Evolutionary conservation across 768 basidiomycete genomes (phyloP), one percentile per base, ranked within the genome.

Genomic region (Glaciozyma antarctica): DNA sequence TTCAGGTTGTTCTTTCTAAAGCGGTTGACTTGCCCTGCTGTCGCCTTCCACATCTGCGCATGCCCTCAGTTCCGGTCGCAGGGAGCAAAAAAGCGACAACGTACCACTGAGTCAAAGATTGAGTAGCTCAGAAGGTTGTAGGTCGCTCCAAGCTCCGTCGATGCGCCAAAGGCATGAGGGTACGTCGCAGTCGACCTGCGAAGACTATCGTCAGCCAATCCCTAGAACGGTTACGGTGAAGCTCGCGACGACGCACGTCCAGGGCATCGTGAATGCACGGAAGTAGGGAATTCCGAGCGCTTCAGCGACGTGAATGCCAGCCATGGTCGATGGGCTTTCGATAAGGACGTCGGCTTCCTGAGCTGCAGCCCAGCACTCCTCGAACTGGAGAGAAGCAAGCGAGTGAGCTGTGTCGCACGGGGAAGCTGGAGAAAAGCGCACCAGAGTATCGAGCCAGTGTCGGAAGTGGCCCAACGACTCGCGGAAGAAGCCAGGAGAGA

Each of bases 91-190:
- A 12, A 16, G 10, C 1, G n/a, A 58, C 88, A 82, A 93, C 93
- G 97, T 77, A 97, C 94, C 30, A 92, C 86, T 79, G 92, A 90
- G 73, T 94, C 94, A 74, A 95, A 97, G 84, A 95, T 86, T 58
- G 93, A 89, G 74, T 91, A 93, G 9, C 41, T 88, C 90, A 97
- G 92, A 76, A 94, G 97, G 74, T 98, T 98, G 76, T 97, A 98
- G 68, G 88, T 81, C 43, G 94, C 93, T 13, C 94, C 94, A 85
- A 94, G 89, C 86, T 94, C 95, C 72, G 83, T 85, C 60, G 51
- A 52, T 1, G 60, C 38, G 0, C 51, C 60, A 24, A 61, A 61
- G 6, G 94, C 92, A 74, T 97, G 94, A 5, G 94, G 94, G 76
- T 97, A 98, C 16, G 55, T 58, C 88, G 91, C 74, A 91, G 83